Percentiles rank a stretch among this genome's conserved stretches.
These are phyloP conservation scores for Cladosporium sp. DNA, from an alignment of 2,329 filamentous ascomycete species.

Conservation along the genomic window DNA sequence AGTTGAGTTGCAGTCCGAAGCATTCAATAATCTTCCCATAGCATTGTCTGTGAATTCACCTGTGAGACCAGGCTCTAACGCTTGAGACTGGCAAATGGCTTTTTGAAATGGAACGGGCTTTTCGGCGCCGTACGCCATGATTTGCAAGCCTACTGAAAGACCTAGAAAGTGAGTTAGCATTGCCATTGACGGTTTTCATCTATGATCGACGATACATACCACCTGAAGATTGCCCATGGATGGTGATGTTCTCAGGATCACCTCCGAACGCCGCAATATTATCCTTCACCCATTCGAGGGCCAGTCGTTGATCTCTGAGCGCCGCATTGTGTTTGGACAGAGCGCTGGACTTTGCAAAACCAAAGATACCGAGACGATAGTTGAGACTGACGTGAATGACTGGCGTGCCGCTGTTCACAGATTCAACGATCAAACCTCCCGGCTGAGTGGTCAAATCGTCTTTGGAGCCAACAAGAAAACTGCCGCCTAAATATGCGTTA, in stretches of 20 bases:
- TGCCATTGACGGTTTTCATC: not conserved
- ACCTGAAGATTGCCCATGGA: conserved; percentile 65
- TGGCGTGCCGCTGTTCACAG: conserved; percentile 39
- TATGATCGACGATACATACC: conserved; percentile 21
- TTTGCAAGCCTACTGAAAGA: conserved; percentile 36
- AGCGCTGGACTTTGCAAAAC: conserved; percentile 35
- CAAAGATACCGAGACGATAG: conserved; percentile 38
- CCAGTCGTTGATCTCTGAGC: conserved; percentile 17
- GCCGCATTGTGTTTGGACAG: conserved; percentile 33
- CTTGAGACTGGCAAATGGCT: conserved; percentile 46
- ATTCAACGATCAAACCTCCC: conserved; percentile 45
- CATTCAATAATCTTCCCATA: conserved; percentile 40
- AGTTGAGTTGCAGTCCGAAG: conserved; percentile 42
- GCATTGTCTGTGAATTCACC: conserved; percentile 47
- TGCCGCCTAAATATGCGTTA: conserved; percentile 16
- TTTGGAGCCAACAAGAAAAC: conserved; percentile 20
- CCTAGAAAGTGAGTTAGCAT: not conserved
- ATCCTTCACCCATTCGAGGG: conserved; percentile 36
- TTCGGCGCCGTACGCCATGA: conserved; percentile 46
- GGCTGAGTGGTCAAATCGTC: conserved; percentile 37
- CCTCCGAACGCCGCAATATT: conserved; percentile 56
- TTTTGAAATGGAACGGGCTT: conserved; percentile 44
- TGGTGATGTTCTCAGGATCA: conserved; percentile 73
- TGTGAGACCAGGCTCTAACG: conserved; percentile 47
- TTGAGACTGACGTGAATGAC: conserved; percentile 15